Evolutionary conservation across 140 eudicot genomes (phyloP), one percentile per base, ranked within the genome.

Genomic region (Anethum foeniculum): DNA sequence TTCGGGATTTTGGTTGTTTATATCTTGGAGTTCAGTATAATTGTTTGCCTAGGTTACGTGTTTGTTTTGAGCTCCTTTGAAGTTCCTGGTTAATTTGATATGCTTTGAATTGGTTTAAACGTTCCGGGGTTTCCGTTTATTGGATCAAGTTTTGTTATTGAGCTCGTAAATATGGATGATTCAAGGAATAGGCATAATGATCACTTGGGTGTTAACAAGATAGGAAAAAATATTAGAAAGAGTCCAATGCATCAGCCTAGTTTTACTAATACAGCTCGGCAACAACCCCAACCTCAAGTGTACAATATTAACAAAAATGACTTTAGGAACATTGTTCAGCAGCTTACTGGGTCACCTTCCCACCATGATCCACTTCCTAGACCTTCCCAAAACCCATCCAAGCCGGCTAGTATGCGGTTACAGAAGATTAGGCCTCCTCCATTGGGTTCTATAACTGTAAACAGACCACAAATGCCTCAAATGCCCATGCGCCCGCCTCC

Each of bases 251-350:
- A 95, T 76, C 97, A 92, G 71, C 99, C 97, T 11, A 95, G 67
- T 83, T 95, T 86, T 46, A 39, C 81, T 27, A 89, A 80, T 83
- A 83, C 92, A n/a, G 88, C 88, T 65, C 87, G 93, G 75, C 97
- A 87, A 74, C 99, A 91, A 78, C 87, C 97, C 68, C 99, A 95
- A 43, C 99, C 99, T 7, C 99, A 92, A 75, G 99, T 95, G 3
- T 95, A 95, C 83, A 95, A 92, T 47, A 92, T 95, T 62, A 95
- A 91, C 84, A 94, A 94, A 92, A 94, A 90, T 68, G 98, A 94
- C 84, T 95, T 95, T 71, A 90, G 97, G 54, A 88, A 90, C 86
- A 88, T 95, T 76, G 99, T 95, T 84, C 99, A 95, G 76, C 99
- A 92, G 78, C 87, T 92, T 34, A 95, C 97, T 0, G 97, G 99